Evolutionary conservation across 768 basidiomycete genomes (phyloP), one percentile per base, ranked within the genome.

Genomic region (Hericium erinaceus): DNA sequence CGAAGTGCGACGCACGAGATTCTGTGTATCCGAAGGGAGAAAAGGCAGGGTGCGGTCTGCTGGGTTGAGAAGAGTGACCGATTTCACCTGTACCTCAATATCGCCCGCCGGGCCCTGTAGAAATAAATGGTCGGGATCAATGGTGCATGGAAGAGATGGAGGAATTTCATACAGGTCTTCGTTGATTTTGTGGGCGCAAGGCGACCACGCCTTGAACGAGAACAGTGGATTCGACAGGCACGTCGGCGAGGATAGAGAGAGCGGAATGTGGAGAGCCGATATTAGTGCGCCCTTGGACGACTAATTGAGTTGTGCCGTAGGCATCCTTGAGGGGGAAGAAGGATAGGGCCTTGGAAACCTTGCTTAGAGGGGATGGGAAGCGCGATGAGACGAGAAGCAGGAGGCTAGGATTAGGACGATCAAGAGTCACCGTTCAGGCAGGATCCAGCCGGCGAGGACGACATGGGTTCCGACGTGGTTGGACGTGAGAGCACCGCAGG

Each of bases 301-400:
- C 79, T 58, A 98, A 84, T 71, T 98, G 94, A 2, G 87, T 81
- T 0, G 78, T 81, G 39, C 90, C 89, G 61, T 78, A 78, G 46
- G 84, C 77, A 70, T 95, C 93, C 65, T 82, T 87, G 68, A 97
- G 79, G 37, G 85, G 85, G 74, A 88, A 92, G 76, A 98, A 98
- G 57, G 89, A 89, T 64, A 93, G 73, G 53, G 70, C 72, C 70
- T 82, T 85, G 56, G 75, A 76, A 16, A 85, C 77, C 70, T 85
- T 85, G 37, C 90, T 93, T 67, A 67, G 67, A 62, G 60, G 65
- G 58, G 44, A 56, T 58, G 66, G 66, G 65, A 67, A 72, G 67
- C 68, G 70, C 67, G 67, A 24, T 24, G 41, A 38, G 52, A 37
- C 28, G 48, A 39, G 57, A 58, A 38, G 10, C 48, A 18, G 40